Base-by-base conservation (phyloP, 2,329 filamentous ascomycete genomes). In the Annulohypoxylon truncatum region DNA sequence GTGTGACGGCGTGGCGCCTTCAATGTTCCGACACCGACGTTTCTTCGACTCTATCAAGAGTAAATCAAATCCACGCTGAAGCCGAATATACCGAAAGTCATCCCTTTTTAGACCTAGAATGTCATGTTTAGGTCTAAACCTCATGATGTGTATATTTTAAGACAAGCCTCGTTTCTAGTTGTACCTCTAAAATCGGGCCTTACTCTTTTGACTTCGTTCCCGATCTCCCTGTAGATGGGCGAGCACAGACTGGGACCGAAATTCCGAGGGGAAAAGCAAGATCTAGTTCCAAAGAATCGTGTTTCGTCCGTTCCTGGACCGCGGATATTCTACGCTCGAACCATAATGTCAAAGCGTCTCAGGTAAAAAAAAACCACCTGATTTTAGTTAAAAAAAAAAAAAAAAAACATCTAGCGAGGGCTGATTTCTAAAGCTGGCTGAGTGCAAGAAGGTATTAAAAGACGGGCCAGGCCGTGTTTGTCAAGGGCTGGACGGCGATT, bases 401-500 rank as follows among this genome's bases (percentile, higher is more conserved):
- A n/a, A 15, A 8, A 12, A 18, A 20, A 28, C 22, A 31, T 24
- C 20, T 28, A 29, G 15, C 18, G 20, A 26, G 15, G 24, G 20
- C 28, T n/a, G 22, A 60, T 35, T 38, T 47, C 10, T 46, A 20
- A 40, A 47, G 35, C 40, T 40, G 40, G 29, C 15, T 38, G 20
- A 40, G 13, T 9, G 24, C 4, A 24, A 28, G 44, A 46, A 15
- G 26, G 29, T n/a, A 48, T 58, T 20, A 44, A 53, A 40, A 51
- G 40, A 64, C 31, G 29, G 10, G 53, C 61, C 63, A 61, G 38
- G 61, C 57, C 48, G 62, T 28, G 31, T 28, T 22, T 18, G 35
- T 10, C 26, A 50, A 18, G 47, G 55, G 15, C 38, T 51, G 20
- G 22, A 26, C 48, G 38, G 15, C 35, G 24, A 67, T 51, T 64